Base-by-base conservation (phyloP, 495 filamentous ascomycete species). In the Ramalina peruviana region DNA sequence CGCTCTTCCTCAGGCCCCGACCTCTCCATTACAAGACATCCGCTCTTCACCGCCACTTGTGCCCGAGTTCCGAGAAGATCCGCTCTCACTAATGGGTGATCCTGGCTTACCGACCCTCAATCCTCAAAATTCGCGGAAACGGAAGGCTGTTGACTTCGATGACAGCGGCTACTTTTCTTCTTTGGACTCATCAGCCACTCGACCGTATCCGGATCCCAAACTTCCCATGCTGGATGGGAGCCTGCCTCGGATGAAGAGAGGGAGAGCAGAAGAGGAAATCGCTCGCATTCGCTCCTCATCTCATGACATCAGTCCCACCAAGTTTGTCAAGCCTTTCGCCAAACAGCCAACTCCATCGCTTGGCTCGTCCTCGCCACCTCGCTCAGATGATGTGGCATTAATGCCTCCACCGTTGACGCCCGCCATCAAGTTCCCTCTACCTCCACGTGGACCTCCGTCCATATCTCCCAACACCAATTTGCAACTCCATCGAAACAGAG, bases 91-190 rank as follows among this genome's bases (percentile, higher is more conserved):
- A 3, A 70, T 76, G 6, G 75, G 72, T 46, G 75, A 79, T n/a
- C 65, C 73, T 36, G 67, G 72, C 17, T 58, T 60, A 3, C 66
- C 73, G 19, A 78, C 80, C 4, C 82, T 62, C 68, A 39, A 71
- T 67, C 39, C 20, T 16, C 45, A 73, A 71, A 54, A 77, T 73
- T 67, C 72, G 12, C 76, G 80, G 43, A 90, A 86, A 64, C 79
- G 83, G 41, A 89, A 85, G 60, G 65, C 65, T n/a, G 76, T 79
- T 56, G 77, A 79, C 13, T 80, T 94, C 68, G 88, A 94, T 56
- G 92, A 98, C 58, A 95, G 89, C 62, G 92, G 92, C 11, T 98
- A 96, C 63, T 94, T 94, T 58, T 98, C 92, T 1, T 96, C 90
- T 0, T 68, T 98, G n/a, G 92, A 96, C 40, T 97, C 92, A 1